These are phyloP conservation scores for Venturia aucupariae DNA, from an alignment of 2,329 filamentous ascomycete species.

Conservation along the genomic window DNA sequence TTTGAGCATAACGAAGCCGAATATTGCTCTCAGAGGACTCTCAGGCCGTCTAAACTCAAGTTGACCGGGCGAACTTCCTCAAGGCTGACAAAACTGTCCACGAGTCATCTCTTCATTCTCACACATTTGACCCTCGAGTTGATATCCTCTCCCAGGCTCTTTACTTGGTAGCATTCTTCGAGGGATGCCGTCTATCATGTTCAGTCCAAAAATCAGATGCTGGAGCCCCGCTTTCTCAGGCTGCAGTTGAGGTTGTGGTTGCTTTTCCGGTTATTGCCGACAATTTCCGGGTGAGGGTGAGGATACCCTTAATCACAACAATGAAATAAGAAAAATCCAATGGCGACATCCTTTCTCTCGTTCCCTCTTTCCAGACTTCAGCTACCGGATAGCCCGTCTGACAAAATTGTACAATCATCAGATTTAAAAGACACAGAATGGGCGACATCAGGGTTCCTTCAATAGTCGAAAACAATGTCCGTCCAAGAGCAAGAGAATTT, in stretches of 20 bases:
- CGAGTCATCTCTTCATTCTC: no score
- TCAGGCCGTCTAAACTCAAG: no score
- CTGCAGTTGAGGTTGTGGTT: not conserved
- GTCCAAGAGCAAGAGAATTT: conserved; percentile 6
- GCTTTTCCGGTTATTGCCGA: not conserved
- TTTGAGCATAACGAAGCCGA: no score
- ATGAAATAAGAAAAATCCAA: not conserved
- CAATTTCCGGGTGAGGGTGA: not conserved
- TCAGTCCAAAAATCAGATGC: not conserved
- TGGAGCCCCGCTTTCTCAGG: not conserved
- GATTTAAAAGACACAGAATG: not conserved
- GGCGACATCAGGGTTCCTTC: conserved; percentile 4
- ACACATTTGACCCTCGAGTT: no score
- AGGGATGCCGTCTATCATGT: no score
- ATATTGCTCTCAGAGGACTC: no score
- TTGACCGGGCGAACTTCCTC: no score
- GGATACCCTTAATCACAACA: not conserved
- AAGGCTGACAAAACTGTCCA: not conserved
- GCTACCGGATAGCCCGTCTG: not conserved
- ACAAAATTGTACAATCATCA: not conserved
- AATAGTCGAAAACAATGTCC: not conserved
- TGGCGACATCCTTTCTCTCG: not conserved
- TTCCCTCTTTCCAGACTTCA: no score
- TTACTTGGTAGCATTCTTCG: no score
- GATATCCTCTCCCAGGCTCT: no score